Evolutionary conservation across 2,329 filamentous ascomycete species (phyloP).

Genomic region (Lecanicillium sp.): DNA sequence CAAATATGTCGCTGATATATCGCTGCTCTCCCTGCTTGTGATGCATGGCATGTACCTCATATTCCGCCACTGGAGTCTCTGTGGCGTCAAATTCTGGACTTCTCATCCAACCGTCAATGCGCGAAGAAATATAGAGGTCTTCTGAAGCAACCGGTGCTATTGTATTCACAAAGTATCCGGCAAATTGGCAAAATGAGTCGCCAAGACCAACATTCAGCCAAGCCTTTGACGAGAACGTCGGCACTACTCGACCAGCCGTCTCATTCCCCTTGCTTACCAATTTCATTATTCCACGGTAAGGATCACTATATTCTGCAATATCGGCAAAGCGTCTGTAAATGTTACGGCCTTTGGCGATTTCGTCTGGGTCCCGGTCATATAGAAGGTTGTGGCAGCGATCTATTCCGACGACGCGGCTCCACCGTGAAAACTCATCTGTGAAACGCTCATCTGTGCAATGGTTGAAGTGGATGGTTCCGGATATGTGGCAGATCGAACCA

Average conservation of each 20-base stretch:
- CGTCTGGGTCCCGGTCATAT: slow-evolving; percentile 17
- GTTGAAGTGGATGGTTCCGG: no score
- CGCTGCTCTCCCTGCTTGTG: slow-evolving; percentile 1
- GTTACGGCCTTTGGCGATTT: slow-evolving; percentile 24
- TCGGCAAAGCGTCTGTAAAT: slow-evolving; percentile 26
- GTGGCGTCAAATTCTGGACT: slow-evolving; percentile 13
- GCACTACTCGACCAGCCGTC: slow-evolving; percentile 20
- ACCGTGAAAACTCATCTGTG: no score
- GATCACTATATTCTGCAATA: slow-evolving; percentile 25
- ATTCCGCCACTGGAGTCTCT: background rate
- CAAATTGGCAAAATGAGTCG: slow-evolving; percentile 27
- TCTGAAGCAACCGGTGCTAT: slow-evolving; percentile 17
- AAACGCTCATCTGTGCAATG: no score
- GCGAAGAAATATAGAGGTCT: slow-evolving; percentile 25
- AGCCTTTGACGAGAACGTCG: slow-evolving; percentile 10
- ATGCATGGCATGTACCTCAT: slow-evolving; percentile 6
- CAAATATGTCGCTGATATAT: slow-evolving; percentile 8
- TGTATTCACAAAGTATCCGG: slow-evolving; percentile 26
- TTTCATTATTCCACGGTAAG: slow-evolving; percentile 16
- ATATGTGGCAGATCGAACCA: no score
- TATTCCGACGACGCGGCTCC: no score
- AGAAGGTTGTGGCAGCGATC: slow-evolving; percentile 21
- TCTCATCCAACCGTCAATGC: slow-evolving; percentile 23
- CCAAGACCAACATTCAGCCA: slow-evolving; percentile 19
- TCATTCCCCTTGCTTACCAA: slow-evolving; percentile 19